Percentiles rank a stretch among this genome's conserved stretches.
These are phyloP conservation scores for Colletotrichum cereale DNA, from an alignment of 2,329 filamentous ascomycete genomes.

Conservation along the genomic window DNA sequence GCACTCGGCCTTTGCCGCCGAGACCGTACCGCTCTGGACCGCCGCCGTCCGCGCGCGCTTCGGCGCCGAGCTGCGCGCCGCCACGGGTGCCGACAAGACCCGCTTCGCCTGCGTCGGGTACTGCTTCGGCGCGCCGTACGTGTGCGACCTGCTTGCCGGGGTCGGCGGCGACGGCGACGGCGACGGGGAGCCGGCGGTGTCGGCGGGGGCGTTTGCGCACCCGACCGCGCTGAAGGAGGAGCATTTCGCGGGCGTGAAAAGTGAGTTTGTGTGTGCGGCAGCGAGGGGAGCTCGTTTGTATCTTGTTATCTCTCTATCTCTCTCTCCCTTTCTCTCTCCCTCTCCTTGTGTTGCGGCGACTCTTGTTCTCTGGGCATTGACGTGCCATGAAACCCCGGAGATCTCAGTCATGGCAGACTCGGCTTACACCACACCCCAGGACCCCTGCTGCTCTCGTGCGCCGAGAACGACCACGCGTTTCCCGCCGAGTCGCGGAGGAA, in stretches of 20 bases:
- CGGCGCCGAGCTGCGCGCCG: constrained; percentile 42
- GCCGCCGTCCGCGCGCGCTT: constrained; percentile 52
- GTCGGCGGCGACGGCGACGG: constrained; percentile 7
- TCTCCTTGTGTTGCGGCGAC: neutral
- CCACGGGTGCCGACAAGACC: constrained; percentile 41
- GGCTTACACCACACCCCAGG: constrained; percentile 42
- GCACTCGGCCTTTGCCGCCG: constrained; percentile 56
- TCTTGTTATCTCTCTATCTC: too few species aligned
- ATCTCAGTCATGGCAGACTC: too few species aligned
- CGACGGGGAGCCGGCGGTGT: constrained; percentile 43
- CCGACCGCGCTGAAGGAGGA: constrained; percentile 62
- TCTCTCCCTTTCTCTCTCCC: neutral
- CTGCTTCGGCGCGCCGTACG: constrained; percentile 59
- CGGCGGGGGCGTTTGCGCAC: constrained; percentile 63
- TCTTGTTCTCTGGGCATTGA: neutral
- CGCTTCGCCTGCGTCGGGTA: constrained; percentile 58
- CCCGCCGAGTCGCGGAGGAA: constrained; percentile 51
- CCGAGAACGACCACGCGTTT: constrained; percentile 60
- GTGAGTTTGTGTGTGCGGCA: constrained; percentile 43
- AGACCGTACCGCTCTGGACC: constrained; percentile 59
- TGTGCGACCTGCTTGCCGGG: constrained; percentile 48
- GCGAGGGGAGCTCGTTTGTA: too few species aligned
- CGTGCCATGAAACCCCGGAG: neutral
- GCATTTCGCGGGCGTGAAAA: constrained; percentile 55
- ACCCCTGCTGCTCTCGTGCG: constrained; percentile 60